Percentiles rank a stretch among this genome's conserved stretches.
phyloP scores from a whole-genome alignment of 2,329 filamentous ascomycete genomes.

The Trichophyton mentagrophytes region DNA sequence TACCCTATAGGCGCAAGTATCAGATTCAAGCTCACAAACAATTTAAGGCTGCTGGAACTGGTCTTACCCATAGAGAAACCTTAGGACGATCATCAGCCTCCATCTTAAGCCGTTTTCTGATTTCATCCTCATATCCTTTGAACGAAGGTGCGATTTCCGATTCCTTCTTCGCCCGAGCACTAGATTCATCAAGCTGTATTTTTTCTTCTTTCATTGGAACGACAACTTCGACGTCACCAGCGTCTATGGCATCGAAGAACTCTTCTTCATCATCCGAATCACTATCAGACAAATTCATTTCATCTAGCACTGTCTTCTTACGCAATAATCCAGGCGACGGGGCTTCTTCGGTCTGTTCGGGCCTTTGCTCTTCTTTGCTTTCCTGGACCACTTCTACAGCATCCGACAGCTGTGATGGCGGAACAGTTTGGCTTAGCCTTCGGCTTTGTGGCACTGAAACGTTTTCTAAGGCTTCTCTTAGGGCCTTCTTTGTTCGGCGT shows the following conservation, averaged over 20 bases:
- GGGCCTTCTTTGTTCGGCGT: constrained; percentile 73
- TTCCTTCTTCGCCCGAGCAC: constrained; percentile 38
- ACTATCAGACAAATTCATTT: constrained; percentile 57
- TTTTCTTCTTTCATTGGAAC: constrained; percentile 35
- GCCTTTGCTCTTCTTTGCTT: constrained; percentile 23
- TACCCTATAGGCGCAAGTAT: constrained; percentile 47
- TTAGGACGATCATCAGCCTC: constrained; percentile 87
- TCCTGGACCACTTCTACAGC: constrained; percentile 27
- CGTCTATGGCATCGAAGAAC: constrained; percentile 94
- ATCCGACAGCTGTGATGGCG: constrained; percentile 20
- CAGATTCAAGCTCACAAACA: neutral
- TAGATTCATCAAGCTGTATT: constrained; percentile 32
- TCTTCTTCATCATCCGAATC: constrained; percentile 79
- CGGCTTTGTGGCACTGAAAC: constrained; percentile 30
- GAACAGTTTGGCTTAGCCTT: constrained; percentile 20
- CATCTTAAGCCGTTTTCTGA: constrained; percentile 68
- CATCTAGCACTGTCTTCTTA: constrained; percentile 53
- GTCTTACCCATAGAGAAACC: constrained; percentile 83
- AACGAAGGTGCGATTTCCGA: constrained; percentile 65
- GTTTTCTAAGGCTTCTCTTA: constrained; percentile 69
- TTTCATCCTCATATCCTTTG: constrained; percentile 80
- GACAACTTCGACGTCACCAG: constrained; percentile 56
- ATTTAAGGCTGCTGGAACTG: neutral
- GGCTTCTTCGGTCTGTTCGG: constrained; percentile 13
- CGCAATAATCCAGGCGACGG: constrained; percentile 30